Percentiles rank a stretch among this genome's conserved stretches.
Conservation (phyloP, 495 filamentous ascomycete genomes). For the Tuber calosporum region DNA sequence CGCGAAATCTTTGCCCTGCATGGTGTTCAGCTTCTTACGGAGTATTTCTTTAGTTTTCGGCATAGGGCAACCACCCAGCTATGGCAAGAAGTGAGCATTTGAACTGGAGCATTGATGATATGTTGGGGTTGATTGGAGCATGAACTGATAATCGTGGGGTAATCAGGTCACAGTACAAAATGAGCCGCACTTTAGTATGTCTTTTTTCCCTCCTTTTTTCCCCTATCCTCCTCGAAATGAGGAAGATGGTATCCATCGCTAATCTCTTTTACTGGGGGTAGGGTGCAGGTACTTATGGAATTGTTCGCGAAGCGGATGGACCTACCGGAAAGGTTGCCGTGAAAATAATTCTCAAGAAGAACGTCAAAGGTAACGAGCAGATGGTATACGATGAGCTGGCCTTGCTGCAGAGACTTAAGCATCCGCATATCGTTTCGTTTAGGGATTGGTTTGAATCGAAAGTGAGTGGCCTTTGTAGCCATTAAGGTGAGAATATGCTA, state of each 20-base stretch:
- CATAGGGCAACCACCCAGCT: conserved; percentile 95
- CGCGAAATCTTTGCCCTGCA: conserved; percentile 17
- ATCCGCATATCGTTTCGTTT: conserved; percentile 95
- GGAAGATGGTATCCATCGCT: conserved; percentile 6
- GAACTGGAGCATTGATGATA: conserved; percentile 4
- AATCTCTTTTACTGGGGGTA: conserved; percentile 6
- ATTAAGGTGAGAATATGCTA: not conserved
- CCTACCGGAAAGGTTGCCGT: conserved; percentile 81
- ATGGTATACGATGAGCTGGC: conserved; percentile 98
- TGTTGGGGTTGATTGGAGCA: not conserved
- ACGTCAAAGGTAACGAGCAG: conserved; percentile 92
- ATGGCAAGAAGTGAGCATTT: conserved; percentile 81
- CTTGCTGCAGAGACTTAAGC: conserved; percentile 80
- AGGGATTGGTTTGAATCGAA: conserved; percentile 99
- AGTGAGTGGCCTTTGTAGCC: conserved; percentile 44
- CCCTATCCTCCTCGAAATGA: not conserved
- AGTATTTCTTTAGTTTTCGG: conserved; percentile 56
- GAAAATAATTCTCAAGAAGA: conserved; percentile 99
- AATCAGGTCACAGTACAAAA: conserved; percentile 70
- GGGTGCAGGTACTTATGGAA: conserved; percentile 96
- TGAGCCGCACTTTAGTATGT: conserved; percentile 69
- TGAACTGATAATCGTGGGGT: conserved; percentile 16
- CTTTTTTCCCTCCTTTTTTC: conserved; percentile 6
- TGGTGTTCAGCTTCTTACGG: conserved; percentile 42
- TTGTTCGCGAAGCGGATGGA: conserved; percentile 87